Evolutionary conservation across 2,329 filamentous ascomycete species (phyloP).

Genomic region (Sporothrix pallida): DNA sequence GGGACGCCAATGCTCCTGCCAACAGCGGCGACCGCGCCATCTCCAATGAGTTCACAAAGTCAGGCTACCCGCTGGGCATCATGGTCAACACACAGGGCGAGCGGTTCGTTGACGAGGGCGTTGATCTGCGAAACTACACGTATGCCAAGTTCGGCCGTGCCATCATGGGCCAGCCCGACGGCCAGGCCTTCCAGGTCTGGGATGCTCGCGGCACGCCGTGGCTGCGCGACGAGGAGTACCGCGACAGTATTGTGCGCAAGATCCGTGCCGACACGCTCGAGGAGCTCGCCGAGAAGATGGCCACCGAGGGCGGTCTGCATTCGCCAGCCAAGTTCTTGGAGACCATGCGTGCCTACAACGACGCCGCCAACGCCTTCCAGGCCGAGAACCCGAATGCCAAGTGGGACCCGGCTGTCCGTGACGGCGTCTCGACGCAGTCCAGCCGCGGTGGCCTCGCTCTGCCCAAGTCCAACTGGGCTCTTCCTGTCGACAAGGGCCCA

Average conservation of each 20-base stretch:
- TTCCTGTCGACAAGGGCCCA: conserved; percentile 61
- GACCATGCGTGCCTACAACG: conserved; percentile 63
- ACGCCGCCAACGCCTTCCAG: conserved; percentile 56
- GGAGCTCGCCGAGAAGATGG: conserved; percentile 60
- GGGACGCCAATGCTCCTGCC: conserved; percentile 66
- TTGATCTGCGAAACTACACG: conserved; percentile 69
- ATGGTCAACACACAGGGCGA: conserved; percentile 66
- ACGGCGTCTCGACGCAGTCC: conserved; percentile 67
- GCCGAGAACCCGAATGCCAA: conserved; percentile 51
- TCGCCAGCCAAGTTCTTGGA: conserved; percentile 54
- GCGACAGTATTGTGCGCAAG: conserved; percentile 60
- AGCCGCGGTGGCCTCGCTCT: conserved; percentile 50
- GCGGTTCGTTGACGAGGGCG: conserved; percentile 70
- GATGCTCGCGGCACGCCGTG: conserved; percentile 58
- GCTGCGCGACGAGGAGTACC: conserved; percentile 67
- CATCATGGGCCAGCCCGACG: conserved; percentile 64
- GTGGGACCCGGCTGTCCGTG: conserved; percentile 66
- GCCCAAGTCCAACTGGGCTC: conserved; percentile 70
- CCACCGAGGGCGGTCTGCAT: conserved; percentile 53
- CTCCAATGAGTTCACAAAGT: conserved; percentile 72
- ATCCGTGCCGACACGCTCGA: conserved; percentile 58
- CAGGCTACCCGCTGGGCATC: conserved; percentile 69
- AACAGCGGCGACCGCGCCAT: conserved; percentile 61
- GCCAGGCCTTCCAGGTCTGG: conserved; percentile 69
- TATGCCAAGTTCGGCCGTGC: conserved; percentile 69